phyloP scores from a whole-genome alignment of 2,329 filamentous ascomycete genomes.

The Colletotrichum sp. region DNA sequence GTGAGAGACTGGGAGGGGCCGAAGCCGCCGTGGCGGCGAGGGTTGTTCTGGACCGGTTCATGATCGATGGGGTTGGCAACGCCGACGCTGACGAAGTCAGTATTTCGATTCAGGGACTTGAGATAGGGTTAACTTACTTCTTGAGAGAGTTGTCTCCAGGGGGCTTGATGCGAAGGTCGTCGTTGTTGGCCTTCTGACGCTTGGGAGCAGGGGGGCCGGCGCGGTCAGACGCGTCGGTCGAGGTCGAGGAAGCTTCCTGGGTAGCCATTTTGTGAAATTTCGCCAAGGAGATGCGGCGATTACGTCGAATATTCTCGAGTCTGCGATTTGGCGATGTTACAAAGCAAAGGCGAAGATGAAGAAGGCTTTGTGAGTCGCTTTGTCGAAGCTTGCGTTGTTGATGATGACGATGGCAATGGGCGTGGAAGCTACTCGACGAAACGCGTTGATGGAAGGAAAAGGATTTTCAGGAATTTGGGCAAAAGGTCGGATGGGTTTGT shows the following conservation, averaged over 20 bases:
- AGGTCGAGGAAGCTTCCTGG: not conserved
- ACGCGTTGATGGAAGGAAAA: not conserved
- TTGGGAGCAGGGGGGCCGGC: not conserved
- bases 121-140: accelerated
- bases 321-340: not conserved
- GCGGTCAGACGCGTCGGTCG: not conserved
- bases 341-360: not conserved
- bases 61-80: not conserved
- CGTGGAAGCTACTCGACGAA: not conserved
- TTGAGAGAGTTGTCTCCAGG: not conserved
- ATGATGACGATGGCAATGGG: not conserved
- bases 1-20: not conserved
- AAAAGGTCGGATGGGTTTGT: not conserved
- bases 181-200: not conserved
- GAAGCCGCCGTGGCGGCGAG: not conserved
- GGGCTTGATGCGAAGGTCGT: not conserved
- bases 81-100: not conserved
- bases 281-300: accelerated
- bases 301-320: not conserved
- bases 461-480: not conserved
- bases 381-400: not conserved
- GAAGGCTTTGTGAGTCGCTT: not conserved
- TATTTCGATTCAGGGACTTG: accelerated
- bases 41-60: not conserved
- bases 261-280: not conserved